Percentiles rank a stretch among this genome's conserved stretches.
phyloP scores from a whole-genome alignment of 768 basidiomycete genomes.

The Daedaleopsis sinensis region DNA sequence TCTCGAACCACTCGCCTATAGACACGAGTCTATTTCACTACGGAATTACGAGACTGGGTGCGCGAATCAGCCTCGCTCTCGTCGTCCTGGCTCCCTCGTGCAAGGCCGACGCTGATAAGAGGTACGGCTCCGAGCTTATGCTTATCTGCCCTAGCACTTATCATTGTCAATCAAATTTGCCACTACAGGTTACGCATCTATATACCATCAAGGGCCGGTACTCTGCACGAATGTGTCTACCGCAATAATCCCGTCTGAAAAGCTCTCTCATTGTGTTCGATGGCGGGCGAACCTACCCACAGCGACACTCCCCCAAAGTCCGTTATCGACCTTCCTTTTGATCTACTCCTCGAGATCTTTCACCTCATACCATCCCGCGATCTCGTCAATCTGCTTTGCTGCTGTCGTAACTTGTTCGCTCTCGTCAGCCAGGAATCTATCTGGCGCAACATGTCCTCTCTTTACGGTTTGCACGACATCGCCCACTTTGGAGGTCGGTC shows the following conservation, averaged over 20 bases:
- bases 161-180: neutral
- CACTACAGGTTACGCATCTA: neutral
- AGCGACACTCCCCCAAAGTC: neutral
- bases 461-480: constrained; percentile 14
- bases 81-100: neutral
- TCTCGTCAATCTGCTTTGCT: constrained; percentile 16
- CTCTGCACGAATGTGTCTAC: neutral
- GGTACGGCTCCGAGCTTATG: neutral
- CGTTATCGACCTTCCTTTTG: constrained; percentile 7
- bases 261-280: neutral
- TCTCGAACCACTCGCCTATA: neutral
- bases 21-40: neutral
- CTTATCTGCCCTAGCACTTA: neutral
- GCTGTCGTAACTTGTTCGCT: constrained; percentile 10
- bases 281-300: neutral
- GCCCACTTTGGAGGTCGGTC: constrained; percentile 19
- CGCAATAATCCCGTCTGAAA: neutral
- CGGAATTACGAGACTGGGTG: constrained; percentile 1
- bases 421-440: constrained; percentile 12
- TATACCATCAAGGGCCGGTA: neutral
- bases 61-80: neutral
- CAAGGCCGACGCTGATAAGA: neutral
- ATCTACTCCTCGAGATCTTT: constrained; percentile 13
- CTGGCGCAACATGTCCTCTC: constrained; percentile 15
- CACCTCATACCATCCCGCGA: constrained; percentile 2